Base-by-base conservation (phyloP, 2,329 filamentous ascomycete genomes). In the Cytospora schulzeri region DNA sequence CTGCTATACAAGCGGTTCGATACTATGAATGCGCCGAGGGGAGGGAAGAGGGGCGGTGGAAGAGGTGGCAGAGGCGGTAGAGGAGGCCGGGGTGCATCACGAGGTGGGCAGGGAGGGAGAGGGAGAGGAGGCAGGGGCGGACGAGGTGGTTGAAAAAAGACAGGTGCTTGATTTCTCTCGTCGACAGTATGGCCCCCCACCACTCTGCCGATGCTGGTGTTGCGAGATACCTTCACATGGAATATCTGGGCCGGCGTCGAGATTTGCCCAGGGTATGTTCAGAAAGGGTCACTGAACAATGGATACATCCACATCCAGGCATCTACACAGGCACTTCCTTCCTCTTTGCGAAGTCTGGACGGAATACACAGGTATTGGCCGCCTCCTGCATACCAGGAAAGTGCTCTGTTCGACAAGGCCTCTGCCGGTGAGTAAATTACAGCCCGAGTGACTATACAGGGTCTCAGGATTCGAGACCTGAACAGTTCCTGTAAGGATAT, bases 1-100 rank as follows among this genome's bases (percentile, higher is more conserved):
- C 86, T 79, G 74, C 72, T 97, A 45, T 92, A 87, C 71, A 86
- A 88, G 72, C 78, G 85, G 59, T 83, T 83, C 69, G 79, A 81
- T 73, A 71, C 66, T 66, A 69, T 71, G 68, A 69, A 67, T 53
- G 74, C 62, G 71, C 76, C 48, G 71, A 76, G 74, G 68, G 81
- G 73, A 69, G 79, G 71, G 66, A 77, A 73, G 60, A 72, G 75
- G 53, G 75, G 77, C 11, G 75, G 74, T 38, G 69, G 75, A n/a
- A 26, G 55, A 8, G 63, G 68, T 28, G 67, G 74, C 71, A 72
- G 76, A 68, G 79, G 75, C 11, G 76, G 81, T n/a, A 74, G 82
- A 15, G 75, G 76, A n/a, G 71, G 77, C 3, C 71, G 79, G 56
- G 75, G 79, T 15, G 33, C 33, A 14, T 35, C 33, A 9, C n/a